phyloP scores from a whole-genome alignment of 306 rosid genomes.

The Ziziphus jujuba region DNA sequence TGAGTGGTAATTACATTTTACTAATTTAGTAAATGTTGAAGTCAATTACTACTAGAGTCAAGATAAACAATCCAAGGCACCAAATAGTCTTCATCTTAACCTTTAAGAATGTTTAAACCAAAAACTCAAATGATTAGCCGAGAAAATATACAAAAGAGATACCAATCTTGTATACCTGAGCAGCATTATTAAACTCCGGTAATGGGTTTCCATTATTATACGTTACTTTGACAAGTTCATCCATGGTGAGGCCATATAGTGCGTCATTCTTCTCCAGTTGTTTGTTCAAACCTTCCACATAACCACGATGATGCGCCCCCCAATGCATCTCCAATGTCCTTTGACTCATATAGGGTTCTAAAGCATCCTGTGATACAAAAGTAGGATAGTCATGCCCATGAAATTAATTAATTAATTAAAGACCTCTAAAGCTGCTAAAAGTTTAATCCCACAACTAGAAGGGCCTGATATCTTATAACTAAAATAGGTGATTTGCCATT shows the following conservation, averaged over 20 bases:
- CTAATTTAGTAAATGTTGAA: no score
- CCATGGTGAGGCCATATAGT: conserved; percentile 78
- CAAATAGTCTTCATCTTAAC: not conserved
- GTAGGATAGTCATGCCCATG: not conserved
- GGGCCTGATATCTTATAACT: not conserved
- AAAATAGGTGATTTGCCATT: not conserved
- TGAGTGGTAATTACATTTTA: no score
- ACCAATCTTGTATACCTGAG: conserved; percentile 66
- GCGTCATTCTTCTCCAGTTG: conserved; percentile 77
- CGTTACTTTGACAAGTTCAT: conserved; percentile 87
- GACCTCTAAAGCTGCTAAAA: conserved; percentile 5
- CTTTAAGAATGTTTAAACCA: not conserved
- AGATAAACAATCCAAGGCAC: no score
- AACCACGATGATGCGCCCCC: conserved; percentile 78
- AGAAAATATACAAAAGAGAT: conserved; percentile 13
- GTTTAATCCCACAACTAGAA: not conserved
- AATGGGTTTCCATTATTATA: conserved; percentile 90
- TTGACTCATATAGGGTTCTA: conserved; percentile 88
- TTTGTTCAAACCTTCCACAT: conserved; percentile 68
- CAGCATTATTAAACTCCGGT: conserved; percentile 88
- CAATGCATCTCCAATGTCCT: conserved; percentile 77
- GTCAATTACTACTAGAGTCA: no score
- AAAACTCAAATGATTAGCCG: not conserved
- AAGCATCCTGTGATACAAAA: conserved; percentile 67
- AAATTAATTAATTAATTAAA: not conserved